Base-by-base conservation (phyloP, 495 filamentous ascomycete species). In the Halenospora varia region DNA sequence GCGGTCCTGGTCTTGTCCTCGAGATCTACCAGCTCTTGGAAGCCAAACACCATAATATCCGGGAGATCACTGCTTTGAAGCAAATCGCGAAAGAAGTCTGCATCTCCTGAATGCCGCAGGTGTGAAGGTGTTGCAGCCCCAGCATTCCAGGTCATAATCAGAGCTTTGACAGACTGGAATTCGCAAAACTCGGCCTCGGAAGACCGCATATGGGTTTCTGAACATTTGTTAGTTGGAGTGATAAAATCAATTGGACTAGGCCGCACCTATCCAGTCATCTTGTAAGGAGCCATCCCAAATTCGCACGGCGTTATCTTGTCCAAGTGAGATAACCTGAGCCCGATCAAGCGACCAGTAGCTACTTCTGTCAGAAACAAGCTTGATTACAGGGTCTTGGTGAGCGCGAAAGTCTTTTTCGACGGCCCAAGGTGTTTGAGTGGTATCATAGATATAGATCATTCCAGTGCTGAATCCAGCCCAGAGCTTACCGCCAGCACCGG, bases 1-100 rank as follows among this genome's bases (percentile, higher is more conserved):
- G 94, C 94, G 53, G 92, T 97, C 58, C 94, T 86, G 61, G 89
- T 95, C 75, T 96, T 98, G 68, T 97, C 90, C 66, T 98, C 94
- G 13, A 98, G 75, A 65, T 98, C 95, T 11, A 98, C 93, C 9
- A 98, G 78, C 69, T 98, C 94, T 68, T 98, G 94, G 69, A 98
- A 98, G 10, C 94, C 94, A 79, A 97, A 98, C 2, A 98, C 83
- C 3, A 98, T 75, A 49, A 98, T 87, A 62, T 97, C 94, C 0
- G 94, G 90, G 9, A 87, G 84, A 50, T 87, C 77, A 54, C 88
- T 85, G 25, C 75, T 79, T 57, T 84, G 76, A 41, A 96, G 74
- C 0, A 94, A 77, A 54, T 89, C 77, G 61, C 82, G 81, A 56
- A 97, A 85, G 69, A 97, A 96, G 25, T 78, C 74, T 3, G 77